phyloP scores from a whole-genome alignment of 106 monocot genomes.

The Dendrobium huoshanense region DNA sequence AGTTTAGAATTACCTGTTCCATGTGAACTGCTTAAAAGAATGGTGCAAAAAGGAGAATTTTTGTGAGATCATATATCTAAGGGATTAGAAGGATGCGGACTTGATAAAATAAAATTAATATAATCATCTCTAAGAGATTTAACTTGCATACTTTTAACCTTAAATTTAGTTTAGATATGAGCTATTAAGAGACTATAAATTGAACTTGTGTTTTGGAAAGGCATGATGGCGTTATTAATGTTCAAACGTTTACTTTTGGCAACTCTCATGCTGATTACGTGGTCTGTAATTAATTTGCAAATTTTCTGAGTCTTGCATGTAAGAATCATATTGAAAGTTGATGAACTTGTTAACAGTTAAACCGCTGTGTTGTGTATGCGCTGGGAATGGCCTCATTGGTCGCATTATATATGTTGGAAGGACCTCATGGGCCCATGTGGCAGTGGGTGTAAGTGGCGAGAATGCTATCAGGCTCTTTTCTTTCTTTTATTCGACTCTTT shows the following conservation, averaged over 20 bases:
- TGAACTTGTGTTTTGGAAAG: conserved; percentile 1
- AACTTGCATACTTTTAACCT: neutral
- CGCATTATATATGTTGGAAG: too few relatives aligned
- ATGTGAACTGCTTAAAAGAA: neutral
- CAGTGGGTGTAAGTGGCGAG: too few relatives aligned
- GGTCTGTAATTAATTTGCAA: neutral
- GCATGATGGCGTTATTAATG: neutral
- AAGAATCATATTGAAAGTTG: neutral
- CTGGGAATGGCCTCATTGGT: too few relatives aligned
- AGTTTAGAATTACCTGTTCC: neutral
- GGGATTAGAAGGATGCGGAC: neutral
- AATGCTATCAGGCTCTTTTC: too few relatives aligned
- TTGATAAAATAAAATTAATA: conserved; percentile 1
- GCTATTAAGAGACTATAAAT: neutral
- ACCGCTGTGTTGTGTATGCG: too few relatives aligned
- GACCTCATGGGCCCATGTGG: too few relatives aligned
- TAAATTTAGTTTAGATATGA: neutral
- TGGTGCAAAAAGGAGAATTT: neutral
- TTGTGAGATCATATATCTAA: neutral
- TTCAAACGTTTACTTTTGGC: neutral
- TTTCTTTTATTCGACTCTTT: too few relatives aligned
- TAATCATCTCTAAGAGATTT: neutral
- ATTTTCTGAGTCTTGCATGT: neutral
- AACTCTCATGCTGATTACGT: neutral
- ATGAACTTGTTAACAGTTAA: too few relatives aligned